Evolutionary conservation across 495 filamentous ascomycete genomes (phyloP), one percentile per base, ranked within the genome.

Genomic region (Coniosporium apollinis): DNA sequence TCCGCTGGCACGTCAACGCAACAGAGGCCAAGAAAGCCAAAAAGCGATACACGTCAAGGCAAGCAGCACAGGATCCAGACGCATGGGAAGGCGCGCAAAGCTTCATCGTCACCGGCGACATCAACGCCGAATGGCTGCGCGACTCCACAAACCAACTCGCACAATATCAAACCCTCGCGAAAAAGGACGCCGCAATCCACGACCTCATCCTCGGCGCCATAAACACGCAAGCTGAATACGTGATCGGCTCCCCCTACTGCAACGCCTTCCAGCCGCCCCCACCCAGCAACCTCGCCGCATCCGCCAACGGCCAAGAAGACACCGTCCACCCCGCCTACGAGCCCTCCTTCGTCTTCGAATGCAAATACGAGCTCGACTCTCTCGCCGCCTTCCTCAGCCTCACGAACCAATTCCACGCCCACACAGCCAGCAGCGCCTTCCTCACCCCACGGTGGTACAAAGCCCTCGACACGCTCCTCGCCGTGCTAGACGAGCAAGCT

Each of bases 51-150:
- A 8, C 55, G 48, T 5, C 10, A 7, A 45, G 34, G 18, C 34
- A 50, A 62, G 52, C n/a, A 17, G 37, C 43, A 36, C 30, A 50
- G 13, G 70, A 72, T 16, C 59, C 61, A 19, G 65, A 67, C 2
- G 62, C 69, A 39, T 93, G 85, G 85, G 66, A 77, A 38, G 86
- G 84, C 0, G 57, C 77, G 1, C 87, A 96, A 53, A 84, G 75
- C 22, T 99, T 99, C 55, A 79, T 99, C 42, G 91, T 99, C 30
- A 99, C 89, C 0, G 87, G 87, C n/a, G 89, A 99, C 49, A 99
- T 99, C 52, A 79, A 94, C 48, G 89, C 89, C 4, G 89, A 96
- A 58, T 99, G 89, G 89, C 60, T 99, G 28, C 77, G 89, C 33
- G 89, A 99, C 57, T 94, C 86, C 28, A 94, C 91, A 7, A 96